Evolutionary conservation across 179 eudicot genomes (phyloP).

Genomic region (Spinacia oleracea): DNA sequence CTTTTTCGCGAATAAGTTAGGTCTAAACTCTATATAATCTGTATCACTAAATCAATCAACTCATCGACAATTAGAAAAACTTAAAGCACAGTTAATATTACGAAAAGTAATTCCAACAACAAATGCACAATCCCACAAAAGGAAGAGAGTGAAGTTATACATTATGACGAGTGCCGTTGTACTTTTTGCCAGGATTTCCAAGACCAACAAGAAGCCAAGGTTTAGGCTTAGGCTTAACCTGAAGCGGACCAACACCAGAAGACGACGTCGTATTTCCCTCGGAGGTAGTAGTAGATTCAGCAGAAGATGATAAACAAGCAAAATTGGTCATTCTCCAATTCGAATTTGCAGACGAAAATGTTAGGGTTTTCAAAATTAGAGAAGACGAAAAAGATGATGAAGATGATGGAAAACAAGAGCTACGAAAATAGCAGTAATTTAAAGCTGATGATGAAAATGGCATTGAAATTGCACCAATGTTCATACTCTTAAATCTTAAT

Average conservation of each 20-base stretch:
- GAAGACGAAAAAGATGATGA: too few relatives aligned
- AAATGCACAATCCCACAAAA: too few relatives aligned
- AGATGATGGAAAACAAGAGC: neutral
- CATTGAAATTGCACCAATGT: neutral
- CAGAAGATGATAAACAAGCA: constrained; percentile 24
- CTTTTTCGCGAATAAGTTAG: neutral
- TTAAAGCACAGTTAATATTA: neutral
- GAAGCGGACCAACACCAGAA: constrained; percentile 9
- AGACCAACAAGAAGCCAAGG: constrained; percentile 90
- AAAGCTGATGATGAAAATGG: neutral
- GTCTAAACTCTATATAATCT: too few relatives aligned
- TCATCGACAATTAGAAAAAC: too few relatives aligned
- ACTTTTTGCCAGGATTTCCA: constrained; percentile 80
- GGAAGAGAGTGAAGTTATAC: constrained; percentile 28
- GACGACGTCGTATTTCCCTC: constrained; percentile 22
- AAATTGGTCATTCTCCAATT: constrained; percentile 19
- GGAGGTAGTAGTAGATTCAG: neutral
- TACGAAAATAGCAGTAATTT: constrained; percentile 6
- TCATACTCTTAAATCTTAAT: neutral
- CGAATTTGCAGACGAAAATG: neutral
- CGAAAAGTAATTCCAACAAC: too few relatives aligned
- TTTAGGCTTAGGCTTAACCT: constrained; percentile 38
- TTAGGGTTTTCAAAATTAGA: neutral
- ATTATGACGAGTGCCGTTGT: constrained; percentile 72
- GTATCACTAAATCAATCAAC: neutral